Evolutionary conservation across 2,329 filamentous ascomycete genomes (phyloP), one percentile per base, ranked within the genome.

Genomic region (Phyllosticta capitalensis): DNA sequence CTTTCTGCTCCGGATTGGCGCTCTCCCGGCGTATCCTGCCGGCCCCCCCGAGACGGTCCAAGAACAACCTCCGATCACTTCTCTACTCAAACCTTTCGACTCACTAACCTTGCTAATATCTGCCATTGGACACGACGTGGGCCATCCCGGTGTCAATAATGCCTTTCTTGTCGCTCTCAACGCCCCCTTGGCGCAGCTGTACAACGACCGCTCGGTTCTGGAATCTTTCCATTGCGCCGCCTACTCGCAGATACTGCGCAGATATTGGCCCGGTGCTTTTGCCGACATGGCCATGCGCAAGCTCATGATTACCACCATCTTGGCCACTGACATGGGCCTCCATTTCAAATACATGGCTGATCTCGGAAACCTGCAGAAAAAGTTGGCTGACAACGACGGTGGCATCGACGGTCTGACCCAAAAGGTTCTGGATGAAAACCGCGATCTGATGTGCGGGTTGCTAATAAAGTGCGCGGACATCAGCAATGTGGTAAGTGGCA

Each of bases 401-500:
- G 75, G 75, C 5, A 82, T 83, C 4, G 85, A 90, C 60, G 83
- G 82, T 9, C 96, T 90, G 91, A 87, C 86, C 62, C 83, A 83
- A 5, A 88, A 91, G 64, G 82, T 87, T 65, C 71, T 87, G 10
- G 86, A 94, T 62, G 87, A 92, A 65, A 83, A 91, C 65, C 88
- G 87, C 65, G 85, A 89, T 9, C 75, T 97, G 53, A 79, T 88
- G n/a, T 97, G 94, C 74, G 91, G 91, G 14, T 77, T 99, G 60
- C 77, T 99, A 61, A 96, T 99, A 75, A 99, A 99, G 73, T 97
- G 94, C 71, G 94, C 94, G 48, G 94, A 99, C 72, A 97, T 99
- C 69, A 96, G 92, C 76, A 99, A 99, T 71, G 94, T 97, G 72
- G 89, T 92, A 81, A 72, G 89, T 86, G 38, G 17, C 30, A 54